Conservation (phyloP, 1,139 yeast genomes). For the Casaregolazyma suthepensis region DNA sequence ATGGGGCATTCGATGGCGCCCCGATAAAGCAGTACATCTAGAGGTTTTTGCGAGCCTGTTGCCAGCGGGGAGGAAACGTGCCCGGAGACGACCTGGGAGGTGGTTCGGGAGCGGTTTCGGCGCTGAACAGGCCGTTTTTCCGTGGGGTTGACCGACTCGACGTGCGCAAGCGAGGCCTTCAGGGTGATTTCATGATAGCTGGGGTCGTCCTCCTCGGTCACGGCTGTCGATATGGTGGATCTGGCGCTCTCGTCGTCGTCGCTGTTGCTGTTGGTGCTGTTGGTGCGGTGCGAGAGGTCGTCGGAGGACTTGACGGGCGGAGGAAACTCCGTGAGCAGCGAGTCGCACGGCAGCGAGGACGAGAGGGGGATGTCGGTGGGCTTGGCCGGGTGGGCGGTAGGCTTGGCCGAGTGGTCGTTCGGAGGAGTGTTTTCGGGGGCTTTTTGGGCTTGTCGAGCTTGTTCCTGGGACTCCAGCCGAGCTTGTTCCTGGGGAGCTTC, state of each 20-base stretch:
- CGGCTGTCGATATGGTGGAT: slow-evolving; percentile 6
- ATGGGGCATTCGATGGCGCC: slow-evolving; percentile 84
- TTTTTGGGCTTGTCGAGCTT: not conserved
- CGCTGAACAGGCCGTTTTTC: not conserved
- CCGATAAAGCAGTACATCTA: slow-evolving; percentile 49
- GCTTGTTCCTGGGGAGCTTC: not conserved
- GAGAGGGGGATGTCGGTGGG: not conserved
- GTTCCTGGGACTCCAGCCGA: not conserved
- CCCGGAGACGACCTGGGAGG: slow-evolving; percentile 10
- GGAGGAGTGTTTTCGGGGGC: not conserved
- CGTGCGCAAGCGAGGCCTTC: slow-evolving; percentile 7
- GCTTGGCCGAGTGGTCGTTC: not conserved
- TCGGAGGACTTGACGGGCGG: slow-evolving; percentile 4
- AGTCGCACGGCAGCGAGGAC: slow-evolving; percentile 4
- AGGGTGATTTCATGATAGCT: slow-evolving; percentile 4
- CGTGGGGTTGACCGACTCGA: slow-evolving; percentile 2
- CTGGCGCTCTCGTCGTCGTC: slow-evolving; percentile 2
- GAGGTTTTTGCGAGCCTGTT: slow-evolving; percentile 11
- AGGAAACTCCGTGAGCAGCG: slow-evolving; percentile 2
- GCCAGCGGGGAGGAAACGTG: not conserved
- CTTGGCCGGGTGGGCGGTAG: not conserved
- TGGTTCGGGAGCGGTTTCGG: slow-evolving; percentile 15
- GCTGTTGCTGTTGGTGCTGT: slow-evolving; percentile 5
- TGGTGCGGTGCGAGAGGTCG: slow-evolving; percentile 2
- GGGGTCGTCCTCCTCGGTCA: slow-evolving; percentile 6